Evolutionary conservation across 2,329 filamentous ascomycete genomes (phyloP).

Genomic region (Cladobotryum protrusum): DNA sequence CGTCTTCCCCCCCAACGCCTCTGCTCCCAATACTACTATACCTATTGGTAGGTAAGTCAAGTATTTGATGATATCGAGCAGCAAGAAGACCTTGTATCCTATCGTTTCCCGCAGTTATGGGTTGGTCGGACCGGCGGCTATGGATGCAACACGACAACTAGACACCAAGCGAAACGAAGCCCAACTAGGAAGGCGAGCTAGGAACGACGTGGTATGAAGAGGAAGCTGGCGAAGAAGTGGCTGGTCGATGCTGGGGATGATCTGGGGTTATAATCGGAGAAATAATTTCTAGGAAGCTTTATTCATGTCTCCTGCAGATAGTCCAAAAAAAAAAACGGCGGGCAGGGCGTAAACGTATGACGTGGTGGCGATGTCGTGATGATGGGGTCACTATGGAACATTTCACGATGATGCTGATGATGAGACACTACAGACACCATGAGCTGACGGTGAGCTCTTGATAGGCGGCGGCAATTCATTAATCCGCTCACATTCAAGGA

Average conservation of each 20-base stretch:
- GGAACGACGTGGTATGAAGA: slow-evolving; percentile 8
- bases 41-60: neutral
- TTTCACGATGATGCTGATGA: no score
- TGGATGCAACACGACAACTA: slow-evolving; percentile 3
- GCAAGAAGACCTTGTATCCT: no score
- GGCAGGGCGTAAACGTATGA: neutral
- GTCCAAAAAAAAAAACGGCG: neutral
- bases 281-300: no score
- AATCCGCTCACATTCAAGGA: no score
- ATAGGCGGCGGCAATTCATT: no score
- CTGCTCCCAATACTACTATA: slow-evolving; percentile 1
- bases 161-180: slow-evolving; percentile 10
- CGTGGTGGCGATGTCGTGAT: slow-evolving; percentile 6
- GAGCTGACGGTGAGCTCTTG: no score
- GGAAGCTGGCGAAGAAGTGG: slow-evolving; percentile 1
- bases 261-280: no score
- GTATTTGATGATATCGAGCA: no score
- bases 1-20: neutral
- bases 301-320: neutral
- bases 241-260: neutral
- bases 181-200: slow-evolving; percentile 15
- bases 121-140: slow-evolving; percentile 2
- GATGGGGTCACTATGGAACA: neutral
- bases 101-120: slow-evolving; percentile 2
- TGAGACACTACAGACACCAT: no score